phyloP scores from a whole-genome alignment of 1,284 basidiomycete genomes.

The Moesziomyces antarcticus region DNA sequence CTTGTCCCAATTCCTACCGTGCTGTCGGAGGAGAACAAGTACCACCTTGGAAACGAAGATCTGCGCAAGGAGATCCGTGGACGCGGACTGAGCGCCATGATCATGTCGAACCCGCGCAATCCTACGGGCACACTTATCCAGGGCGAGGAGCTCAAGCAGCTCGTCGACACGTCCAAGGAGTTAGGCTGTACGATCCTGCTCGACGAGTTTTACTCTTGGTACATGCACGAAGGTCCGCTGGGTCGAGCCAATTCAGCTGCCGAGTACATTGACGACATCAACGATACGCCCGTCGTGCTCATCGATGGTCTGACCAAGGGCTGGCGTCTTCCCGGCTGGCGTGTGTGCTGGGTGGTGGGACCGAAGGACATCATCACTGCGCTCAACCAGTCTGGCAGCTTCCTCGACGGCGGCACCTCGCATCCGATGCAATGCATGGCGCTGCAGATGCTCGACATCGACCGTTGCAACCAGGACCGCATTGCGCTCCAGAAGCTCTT shows the following conservation, averaged over 20 bases:
- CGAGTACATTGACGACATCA: conserved; percentile 83
- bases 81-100: conserved; percentile 80
- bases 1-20: conserved; percentile 76
- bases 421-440: conserved; percentile 60
- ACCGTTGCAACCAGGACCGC: conserved; percentile 78
- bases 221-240: conserved; percentile 80
- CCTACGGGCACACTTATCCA: conserved; percentile 80
- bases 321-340: conserved; percentile 63
- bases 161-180: conserved; percentile 79
- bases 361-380: conserved; percentile 57
- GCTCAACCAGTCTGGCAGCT: conserved; percentile 52
- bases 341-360: conserved; percentile 89
- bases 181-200: conserved; percentile 81
- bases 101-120: conserved; percentile 90
- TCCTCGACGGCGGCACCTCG: conserved; percentile 55
- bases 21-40: conserved; percentile 71
- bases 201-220: conserved; percentile 92
- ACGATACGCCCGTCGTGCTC: conserved; percentile 82
- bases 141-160: conserved; percentile 81
- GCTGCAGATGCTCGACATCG: conserved; percentile 67
- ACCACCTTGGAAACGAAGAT: conserved; percentile 78
- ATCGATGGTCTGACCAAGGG: conserved; percentile 94
- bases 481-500: conserved; percentile 75
- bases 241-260: conserved; percentile 86
- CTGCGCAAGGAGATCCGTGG: conserved; percentile 64